Percentiles rank a stretch among this genome's conserved stretches.
phyloP scores from a whole-genome alignment of 169 alveolate species.

The Cryptosporidium parvum region DNA sequence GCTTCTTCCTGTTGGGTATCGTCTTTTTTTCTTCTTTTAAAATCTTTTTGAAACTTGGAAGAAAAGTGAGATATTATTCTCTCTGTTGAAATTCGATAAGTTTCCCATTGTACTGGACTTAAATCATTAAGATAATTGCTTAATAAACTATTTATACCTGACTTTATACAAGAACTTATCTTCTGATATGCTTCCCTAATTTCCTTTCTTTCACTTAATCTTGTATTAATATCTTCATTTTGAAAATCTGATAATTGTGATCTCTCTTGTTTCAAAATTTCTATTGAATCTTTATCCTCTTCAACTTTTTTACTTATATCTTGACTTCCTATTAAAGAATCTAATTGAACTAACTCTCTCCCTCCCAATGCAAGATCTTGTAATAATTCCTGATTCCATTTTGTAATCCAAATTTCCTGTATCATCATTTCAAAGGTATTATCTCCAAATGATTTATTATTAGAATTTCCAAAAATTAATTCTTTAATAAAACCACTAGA shows the following conservation, averaged over 20 bases:
- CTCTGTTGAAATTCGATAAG: conserved; percentile 23
- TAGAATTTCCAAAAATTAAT: neutral
- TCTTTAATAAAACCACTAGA: neutral
- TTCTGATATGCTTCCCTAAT: neutral
- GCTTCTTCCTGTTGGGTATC: neutral
- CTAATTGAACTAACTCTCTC: neutral
- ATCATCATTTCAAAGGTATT: neutral
- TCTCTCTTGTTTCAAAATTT: neutral
- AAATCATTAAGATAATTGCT: conserved; percentile 1
- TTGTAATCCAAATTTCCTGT: conserved; percentile 2
- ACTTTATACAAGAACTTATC: conserved; percentile 24
- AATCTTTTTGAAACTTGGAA: conserved; percentile 9
- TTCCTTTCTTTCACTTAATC: neutral
- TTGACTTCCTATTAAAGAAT: neutral
- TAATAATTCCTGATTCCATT: neutral
- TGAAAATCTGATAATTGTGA: too few relatives aligned
- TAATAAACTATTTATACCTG: conserved; percentile 7
- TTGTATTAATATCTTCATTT: neutral
- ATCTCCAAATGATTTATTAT: neutral
- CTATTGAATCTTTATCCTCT: neutral
- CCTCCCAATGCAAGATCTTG: neutral
- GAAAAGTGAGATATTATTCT: neutral
- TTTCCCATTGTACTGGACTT: conserved; percentile 59
- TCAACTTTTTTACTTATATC: neutral
- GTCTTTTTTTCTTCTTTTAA: neutral